Evolutionary conservation across 2,329 filamentous ascomycete species (phyloP).

Genomic region (Colletotrichum simmondsii): DNA sequence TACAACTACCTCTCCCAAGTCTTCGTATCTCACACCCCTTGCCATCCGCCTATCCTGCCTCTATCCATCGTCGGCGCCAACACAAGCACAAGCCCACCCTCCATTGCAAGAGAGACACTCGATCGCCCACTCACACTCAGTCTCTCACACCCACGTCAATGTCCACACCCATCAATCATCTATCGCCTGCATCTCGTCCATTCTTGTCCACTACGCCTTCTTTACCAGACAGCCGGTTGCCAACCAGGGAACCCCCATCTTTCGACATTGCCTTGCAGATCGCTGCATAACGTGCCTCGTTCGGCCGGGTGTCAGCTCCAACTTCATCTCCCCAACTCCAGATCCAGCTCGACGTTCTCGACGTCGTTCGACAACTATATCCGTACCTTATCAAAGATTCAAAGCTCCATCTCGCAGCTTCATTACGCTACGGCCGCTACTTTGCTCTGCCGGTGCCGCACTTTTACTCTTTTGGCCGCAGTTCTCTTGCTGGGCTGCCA

Average conservation of each 20-base stretch:
- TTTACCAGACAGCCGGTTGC: constrained; percentile 29
- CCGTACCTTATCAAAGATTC: not conserved
- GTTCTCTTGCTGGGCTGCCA: constrained; percentile 17
- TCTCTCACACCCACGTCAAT: constrained; percentile 24
- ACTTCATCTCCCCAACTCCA: constrained; percentile 13
- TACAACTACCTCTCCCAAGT: constrained; percentile 25
- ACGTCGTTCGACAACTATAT: not conserved
- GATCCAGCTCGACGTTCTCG: not conserved
- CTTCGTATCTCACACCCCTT: constrained; percentile 6
- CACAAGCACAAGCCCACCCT: constrained; percentile 30
- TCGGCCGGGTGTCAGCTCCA: constrained; percentile 23
- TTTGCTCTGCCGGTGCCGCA: not conserved
- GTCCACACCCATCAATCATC: constrained; percentile 23
- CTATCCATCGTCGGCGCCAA: constrained; percentile 24
- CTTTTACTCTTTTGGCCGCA: constrained; percentile 9
- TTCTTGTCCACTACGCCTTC: constrained; percentile 19
- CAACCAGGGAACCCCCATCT: constrained; percentile 27
- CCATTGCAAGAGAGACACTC: constrained; percentile 28
- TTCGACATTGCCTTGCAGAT: constrained; percentile 27
- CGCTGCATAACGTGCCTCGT: constrained; percentile 32
- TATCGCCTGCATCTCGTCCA: constrained; percentile 30
- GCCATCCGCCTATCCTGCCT: constrained; percentile 1
- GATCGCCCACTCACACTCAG: constrained; percentile 22
- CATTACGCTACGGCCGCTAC: constrained; percentile 6
- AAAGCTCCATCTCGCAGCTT: not conserved